phyloP scores from a whole-genome alignment of 345 rosid species.

The Eutrema heterophyllum region DNA sequence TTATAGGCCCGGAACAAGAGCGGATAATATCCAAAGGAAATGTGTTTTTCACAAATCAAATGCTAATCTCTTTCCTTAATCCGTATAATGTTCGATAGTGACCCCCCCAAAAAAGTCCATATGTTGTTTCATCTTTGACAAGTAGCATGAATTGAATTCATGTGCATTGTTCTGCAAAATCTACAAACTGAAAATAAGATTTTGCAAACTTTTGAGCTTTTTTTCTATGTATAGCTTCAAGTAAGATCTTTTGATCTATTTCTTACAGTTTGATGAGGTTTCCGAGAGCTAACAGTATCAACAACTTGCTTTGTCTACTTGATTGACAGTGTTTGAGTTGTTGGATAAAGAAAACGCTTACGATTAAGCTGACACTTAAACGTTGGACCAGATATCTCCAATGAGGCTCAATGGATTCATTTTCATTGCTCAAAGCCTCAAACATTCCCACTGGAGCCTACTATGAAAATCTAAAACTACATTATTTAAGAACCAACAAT shows the following conservation, averaged over 20 bases:
- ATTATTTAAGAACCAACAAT: constrained; percentile 19
- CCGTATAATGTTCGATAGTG: neutral
- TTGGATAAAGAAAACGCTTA: neutral
- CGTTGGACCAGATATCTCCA: neutral
- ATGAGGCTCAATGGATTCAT: neutral
- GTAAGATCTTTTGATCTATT: no score
- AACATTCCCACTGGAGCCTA: neutral
- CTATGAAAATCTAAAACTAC: neutral
- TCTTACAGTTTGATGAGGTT: neutral
- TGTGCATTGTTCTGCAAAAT: neutral
- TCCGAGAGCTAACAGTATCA: neutral
- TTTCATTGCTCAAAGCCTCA: neutral
- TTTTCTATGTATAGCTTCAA: neutral
- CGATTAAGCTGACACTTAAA: neutral
- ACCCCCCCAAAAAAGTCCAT: neutral
- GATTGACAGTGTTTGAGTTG: neutral
- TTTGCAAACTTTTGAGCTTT: neutral
- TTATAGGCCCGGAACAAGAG: neutral
- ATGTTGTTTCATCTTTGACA: neutral
- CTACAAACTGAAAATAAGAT: neutral
- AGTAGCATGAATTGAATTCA: no score
- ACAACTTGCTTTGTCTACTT: neutral
- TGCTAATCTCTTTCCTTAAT: neutral
- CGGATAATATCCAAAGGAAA: neutral
- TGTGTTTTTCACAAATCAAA: neutral